A percentile compares a stretch with the other conserved stretches of the same genome.
Evolutionary conservation across 257 asterid species (phyloP).

Genomic region (Orobanche coerulescens): DNA sequence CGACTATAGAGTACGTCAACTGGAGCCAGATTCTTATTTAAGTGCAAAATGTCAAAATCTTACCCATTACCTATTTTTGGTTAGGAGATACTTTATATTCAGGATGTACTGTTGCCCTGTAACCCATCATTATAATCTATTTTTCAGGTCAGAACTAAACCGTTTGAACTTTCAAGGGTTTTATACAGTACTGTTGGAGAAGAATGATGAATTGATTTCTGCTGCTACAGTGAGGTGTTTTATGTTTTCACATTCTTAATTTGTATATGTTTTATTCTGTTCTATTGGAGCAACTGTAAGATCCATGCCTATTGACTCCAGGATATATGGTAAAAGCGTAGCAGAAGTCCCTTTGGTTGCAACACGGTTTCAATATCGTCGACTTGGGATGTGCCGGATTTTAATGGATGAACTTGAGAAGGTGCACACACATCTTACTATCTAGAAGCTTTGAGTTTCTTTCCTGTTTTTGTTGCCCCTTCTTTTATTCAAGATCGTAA

Average conservation of each 20-base stretch:
- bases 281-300: constrained; percentile 2
- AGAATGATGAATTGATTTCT: constrained; percentile 59
- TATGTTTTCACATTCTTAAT: constrained; percentile 9
- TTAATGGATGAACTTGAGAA: constrained; percentile 86
- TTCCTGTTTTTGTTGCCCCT: neutral
- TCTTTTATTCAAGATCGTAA: neutral
- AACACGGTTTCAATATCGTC: constrained; percentile 75
- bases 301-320: constrained; percentile 22
- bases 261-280: constrained; percentile 9
- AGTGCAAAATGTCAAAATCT: neutral
- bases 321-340: constrained; percentile 73
- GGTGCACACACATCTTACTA: constrained; percentile 28
- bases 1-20: neutral
- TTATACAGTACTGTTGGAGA: constrained; percentile 67
- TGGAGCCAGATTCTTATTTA: neutral
- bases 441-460: neutral
- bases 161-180: constrained; percentile 83
- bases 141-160: constrained; percentile 69
- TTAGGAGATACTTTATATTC: neutral
- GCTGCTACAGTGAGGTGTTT: constrained; percentile 74
- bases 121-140: neutral
- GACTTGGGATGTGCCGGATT: constrained; percentile 87
- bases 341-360: constrained; percentile 92
- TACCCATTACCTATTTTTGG: neutral
- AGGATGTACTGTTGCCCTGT: neutral